Base-by-base conservation (phyloP, 306 rosid species). In the Acacia confusa region DNA sequence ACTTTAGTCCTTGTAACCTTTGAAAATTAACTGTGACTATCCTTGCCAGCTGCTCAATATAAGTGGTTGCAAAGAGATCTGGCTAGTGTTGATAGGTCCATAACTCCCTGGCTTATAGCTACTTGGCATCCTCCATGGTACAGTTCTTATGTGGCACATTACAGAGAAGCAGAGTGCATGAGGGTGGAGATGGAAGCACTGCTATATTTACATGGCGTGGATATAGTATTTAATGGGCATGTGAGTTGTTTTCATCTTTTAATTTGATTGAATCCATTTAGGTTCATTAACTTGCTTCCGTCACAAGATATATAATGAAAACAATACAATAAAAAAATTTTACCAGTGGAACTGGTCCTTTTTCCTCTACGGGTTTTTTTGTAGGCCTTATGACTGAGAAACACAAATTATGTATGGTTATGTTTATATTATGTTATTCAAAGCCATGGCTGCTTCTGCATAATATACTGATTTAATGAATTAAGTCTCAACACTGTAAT, bases 101-200 rank as follows among this genome's bases (percentile, higher is more conserved):
- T 58, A 55, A 94, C 98, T 87, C 98, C 98, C 73, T 94, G 98
- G 97, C 89, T 92, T 81, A 89, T 92, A 45, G 97, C 90, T 72
- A 67, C 88, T 53, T 92, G 98, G 98, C 98, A 94, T 81, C 94
- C 97, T 75, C 95, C 97, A 48, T 92, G 97, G 98, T 94, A 89
- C 80, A 89, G 92, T 75, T 70, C 95, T 55, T 92, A 89, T 74
- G 38, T 64, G 81, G 91, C 95, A 52, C 97, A 94, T 82, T 94
- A 92, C 85, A 86, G 85, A 87, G 97, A 94, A 82, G 97, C 87
- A 11, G 98, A 94, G 79, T 94, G 98, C 77, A 90, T 92, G 97
- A 92, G 92, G 78, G 78, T 90, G 80, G 90, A 78, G 67, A 70
- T 94, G 90, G 98, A 92, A 78, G 95, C 86, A 69, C 85, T 89